A percentile compares a stretch with the other conserved stretches of the same genome.
Conservation (phyloP, 179 eudicot species). For the Actinidia arguta region DNA sequence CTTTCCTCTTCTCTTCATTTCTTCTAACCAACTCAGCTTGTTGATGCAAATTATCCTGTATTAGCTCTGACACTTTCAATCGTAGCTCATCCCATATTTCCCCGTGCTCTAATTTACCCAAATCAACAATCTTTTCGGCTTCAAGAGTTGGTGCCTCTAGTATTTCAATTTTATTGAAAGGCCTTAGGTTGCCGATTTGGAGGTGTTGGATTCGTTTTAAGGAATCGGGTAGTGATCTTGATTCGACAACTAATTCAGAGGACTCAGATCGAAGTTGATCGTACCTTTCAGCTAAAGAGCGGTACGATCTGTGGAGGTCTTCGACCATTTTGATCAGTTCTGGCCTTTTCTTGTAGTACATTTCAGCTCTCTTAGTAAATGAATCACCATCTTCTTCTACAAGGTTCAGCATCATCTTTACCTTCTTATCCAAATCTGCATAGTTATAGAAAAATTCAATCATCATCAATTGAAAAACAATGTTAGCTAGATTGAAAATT, state of each 20-base stretch:
- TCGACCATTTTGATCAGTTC: conserved; percentile 22
- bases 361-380: conserved; percentile 25
- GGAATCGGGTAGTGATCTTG: not conserved
- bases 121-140: not conserved
- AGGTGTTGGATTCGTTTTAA: not conserved
- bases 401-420: not conserved
- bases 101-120: not conserved
- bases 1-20: conserved; percentile 32
- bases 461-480: too few relatives aligned
- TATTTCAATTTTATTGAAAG: not conserved
- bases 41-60: conserved; percentile 24
- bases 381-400: conserved; percentile 24
- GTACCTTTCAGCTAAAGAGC: conserved; percentile 22
- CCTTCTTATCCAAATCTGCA: conserved; percentile 26
- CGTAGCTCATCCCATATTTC: not conserved
- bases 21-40: conserved; percentile 35
- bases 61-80: not conserved
- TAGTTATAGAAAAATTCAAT: too few relatives aligned
- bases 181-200: not conserved
- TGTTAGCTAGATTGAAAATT: too few relatives aligned
- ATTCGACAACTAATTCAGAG: not conserved
- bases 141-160: not conserved
- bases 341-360: conserved; percentile 25
- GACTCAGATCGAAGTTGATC: conserved; percentile 16
- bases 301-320: conserved; percentile 31